Base-by-base conservation (phyloP, 352 stramenopile species). In the Discostella stelligera region DNA sequence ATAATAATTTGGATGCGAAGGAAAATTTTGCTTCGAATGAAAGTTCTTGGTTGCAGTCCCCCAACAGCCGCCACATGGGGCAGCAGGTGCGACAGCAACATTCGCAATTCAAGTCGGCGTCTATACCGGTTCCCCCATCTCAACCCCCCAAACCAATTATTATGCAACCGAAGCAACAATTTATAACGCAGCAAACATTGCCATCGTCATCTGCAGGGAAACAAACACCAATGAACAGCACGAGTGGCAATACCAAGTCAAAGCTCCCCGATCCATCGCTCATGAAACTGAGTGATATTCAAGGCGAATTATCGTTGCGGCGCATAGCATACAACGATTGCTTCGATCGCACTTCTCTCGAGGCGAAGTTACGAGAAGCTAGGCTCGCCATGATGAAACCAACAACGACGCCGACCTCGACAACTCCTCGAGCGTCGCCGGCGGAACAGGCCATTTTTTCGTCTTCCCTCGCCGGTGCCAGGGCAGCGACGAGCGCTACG, bases 231-330 rank as follows among this genome's bases (percentile, higher is more conserved):
- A 44, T 44, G 0, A 44, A 14, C 13, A 44, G 11, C 11, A 44
- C 7, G 7, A 44, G 37, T 44, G 37, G 37, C 37, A 44, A 44
- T 44, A 44, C 37, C 37, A 44, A 44, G 37, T 41, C 50, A 11
- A 52, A 60, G 39, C 27, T 71, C 3, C 64, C 64, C 30, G 50
- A 71, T 55, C 64, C 64, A 27, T 63, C 49, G 0, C 16, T 46
- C 2, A 73, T 73, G 65, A 73, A 23, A 32, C 32, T 73, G 16
- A 18, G 20, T 23, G 65, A 73, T 21, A 64, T 73, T 18, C 32
- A 21, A 16, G 37, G 32, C 0, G 65, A 73, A 44, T 55, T 73
- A 18, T 18, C 16, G 18, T 18, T 60, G 0, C 65, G 39, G n/a
- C 46, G 54, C 0, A 49, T 64, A 0, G 9, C 32, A 14, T 32